These are phyloP conservation scores for Pichia kluyveri DNA, from an alignment of 805 yeast species.

Conservation along the genomic window DNA sequence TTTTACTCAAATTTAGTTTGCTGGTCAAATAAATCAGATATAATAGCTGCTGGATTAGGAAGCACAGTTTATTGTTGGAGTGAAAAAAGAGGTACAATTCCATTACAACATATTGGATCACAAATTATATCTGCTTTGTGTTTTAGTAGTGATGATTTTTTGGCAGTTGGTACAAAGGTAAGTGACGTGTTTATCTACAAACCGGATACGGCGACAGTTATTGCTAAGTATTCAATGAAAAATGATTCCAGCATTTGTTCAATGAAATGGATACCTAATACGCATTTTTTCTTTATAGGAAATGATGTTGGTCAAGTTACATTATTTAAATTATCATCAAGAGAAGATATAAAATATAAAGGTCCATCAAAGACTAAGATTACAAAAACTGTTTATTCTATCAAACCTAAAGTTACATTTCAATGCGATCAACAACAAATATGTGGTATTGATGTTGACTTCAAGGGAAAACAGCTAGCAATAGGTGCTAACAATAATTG, in stretches of 20 bases:
- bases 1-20: slow-evolving; percentile 68
- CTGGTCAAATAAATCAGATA: slow-evolving; percentile 49
- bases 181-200: slow-evolving; percentile 38
- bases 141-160: slow-evolving; percentile 37
- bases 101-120: slow-evolving; percentile 30
- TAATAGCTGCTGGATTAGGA: slow-evolving; percentile 61
- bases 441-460: slow-evolving; percentile 58
- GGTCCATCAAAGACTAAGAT: background rate
- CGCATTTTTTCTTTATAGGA: slow-evolving; percentile 45
- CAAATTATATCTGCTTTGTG: slow-evolving; percentile 49
- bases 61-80: slow-evolving; percentile 56
- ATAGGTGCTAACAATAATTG: slow-evolving; percentile 81
- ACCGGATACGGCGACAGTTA: slow-evolving; percentile 21
- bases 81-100: slow-evolving; percentile 36
- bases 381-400: slow-evolving; percentile 1
- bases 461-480: slow-evolving; percentile 49
- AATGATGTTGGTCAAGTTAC: slow-evolving; percentile 55
- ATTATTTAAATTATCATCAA: slow-evolving; percentile 24
- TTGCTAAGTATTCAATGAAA: slow-evolving; percentile 16
- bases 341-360: background rate
- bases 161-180: slow-evolving; percentile 48
- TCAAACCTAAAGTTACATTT: slow-evolving; percentile 22
- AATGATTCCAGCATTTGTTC: slow-evolving; percentile 42
- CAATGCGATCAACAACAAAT: slow-evolving; percentile 49
- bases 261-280: slow-evolving; percentile 47